Evolutionary conservation across 1,284 basidiomycete species (phyloP).

Genomic region (Cutaneotrichosporon curvatum): DNA sequence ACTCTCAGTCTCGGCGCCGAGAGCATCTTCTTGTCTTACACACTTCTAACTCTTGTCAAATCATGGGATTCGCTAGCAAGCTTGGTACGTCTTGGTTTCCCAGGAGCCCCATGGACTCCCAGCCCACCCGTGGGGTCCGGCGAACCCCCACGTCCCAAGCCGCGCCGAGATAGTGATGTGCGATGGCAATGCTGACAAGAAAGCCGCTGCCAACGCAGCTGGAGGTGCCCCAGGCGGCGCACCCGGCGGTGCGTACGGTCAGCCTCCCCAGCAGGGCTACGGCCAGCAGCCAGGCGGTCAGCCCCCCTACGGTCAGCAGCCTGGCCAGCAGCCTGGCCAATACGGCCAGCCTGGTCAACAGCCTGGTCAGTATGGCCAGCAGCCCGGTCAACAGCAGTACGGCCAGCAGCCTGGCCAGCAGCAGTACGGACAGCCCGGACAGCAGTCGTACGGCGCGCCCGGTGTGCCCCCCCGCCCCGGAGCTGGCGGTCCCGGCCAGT

Average conservation of each 20-base stretch:
- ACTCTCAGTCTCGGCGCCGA: too few species aligned
- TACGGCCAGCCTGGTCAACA: constrained; percentile 1
- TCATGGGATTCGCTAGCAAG: constrained; percentile 8
- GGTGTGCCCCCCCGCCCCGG: background rate
- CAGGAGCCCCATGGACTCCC: constrained; percentile 5
- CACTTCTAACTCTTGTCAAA: background rate
- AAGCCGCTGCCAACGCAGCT: constrained; percentile 5
- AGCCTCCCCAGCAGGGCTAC: constrained; percentile 16
- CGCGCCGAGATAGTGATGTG: too few species aligned
- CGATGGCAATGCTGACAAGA: constrained; percentile 14
- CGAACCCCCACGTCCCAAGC: too few species aligned
- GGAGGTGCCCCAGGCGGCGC: background rate
- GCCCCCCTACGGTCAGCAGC: constrained; percentile 17
- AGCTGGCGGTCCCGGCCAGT: background rate
- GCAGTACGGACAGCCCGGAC: constrained; percentile 20
- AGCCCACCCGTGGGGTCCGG: background rate
- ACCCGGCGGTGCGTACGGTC: background rate
- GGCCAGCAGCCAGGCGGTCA: constrained; percentile 21
- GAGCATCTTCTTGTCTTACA: background rate
- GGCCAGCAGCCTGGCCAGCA: constrained; percentile 17
- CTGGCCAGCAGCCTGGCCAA: constrained; percentile 7
- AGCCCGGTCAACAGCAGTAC: constrained; percentile 25
- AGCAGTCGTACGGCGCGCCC: constrained; percentile 14
- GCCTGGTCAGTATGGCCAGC: constrained; percentile 9
- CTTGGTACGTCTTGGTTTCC: background rate